Evolutionary conservation across 306 rosid species (phyloP).

Genomic region (Cicer judaicum): DNA sequence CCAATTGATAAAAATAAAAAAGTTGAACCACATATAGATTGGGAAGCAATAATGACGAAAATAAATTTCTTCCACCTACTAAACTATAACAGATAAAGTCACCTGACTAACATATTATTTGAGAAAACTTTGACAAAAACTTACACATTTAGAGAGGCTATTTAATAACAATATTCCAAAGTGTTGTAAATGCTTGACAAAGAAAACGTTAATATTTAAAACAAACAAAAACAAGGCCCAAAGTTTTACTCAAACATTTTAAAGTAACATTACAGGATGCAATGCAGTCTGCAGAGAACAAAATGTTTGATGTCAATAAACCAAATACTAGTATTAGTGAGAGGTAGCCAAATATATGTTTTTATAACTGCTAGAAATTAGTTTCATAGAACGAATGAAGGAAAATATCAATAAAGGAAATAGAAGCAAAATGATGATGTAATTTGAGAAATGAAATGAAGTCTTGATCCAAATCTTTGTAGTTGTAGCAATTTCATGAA

Average conservation of each 20-base stretch:
- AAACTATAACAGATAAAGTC: slow-evolving; percentile 71
- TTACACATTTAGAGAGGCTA: background rate
- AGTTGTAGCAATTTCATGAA: background rate
- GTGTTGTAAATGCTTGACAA: slow-evolving; percentile 34
- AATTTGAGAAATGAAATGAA: slow-evolving; percentile 20
- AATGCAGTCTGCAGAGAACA: background rate
- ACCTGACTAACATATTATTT: slow-evolving; percentile 55
- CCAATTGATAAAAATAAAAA: background rate
- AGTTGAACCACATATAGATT: slow-evolving; percentile 39
- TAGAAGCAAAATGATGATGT: background rate
- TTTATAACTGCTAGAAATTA: slow-evolving; percentile 4
- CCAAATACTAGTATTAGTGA: background rate
- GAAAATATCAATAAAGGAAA: background rate
- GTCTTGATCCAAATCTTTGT: background rate
- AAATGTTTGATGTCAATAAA: slow-evolving; percentile 20
- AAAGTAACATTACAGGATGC: slow-evolving; percentile 7
- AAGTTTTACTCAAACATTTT: background rate
- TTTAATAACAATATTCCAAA: slow-evolving; percentile 28
- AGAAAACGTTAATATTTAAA: slow-evolving; percentile 19
- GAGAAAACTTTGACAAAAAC: slow-evolving; percentile 35
- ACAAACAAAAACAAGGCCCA: slow-evolving; percentile 3
- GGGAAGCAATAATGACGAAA: slow-evolving; percentile 71
- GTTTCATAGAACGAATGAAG: slow-evolving; percentile 16
- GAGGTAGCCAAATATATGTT: background rate
- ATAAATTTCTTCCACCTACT: slow-evolving; percentile 71